Evolutionary conservation across 352 stramenopile genomes (phyloP).

Genomic region (Phytophthora idaei): DNA sequence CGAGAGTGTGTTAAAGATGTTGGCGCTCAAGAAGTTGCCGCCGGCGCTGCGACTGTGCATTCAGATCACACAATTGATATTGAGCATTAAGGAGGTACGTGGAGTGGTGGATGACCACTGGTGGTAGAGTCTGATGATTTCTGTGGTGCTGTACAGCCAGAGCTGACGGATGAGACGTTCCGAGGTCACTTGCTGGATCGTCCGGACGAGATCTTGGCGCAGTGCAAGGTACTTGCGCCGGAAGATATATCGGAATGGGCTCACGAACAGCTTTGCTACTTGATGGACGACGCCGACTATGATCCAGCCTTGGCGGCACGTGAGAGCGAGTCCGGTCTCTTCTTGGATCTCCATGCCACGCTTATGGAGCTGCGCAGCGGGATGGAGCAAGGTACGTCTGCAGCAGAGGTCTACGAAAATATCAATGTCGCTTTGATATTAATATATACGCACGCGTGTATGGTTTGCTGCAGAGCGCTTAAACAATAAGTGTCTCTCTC

Average conservation of each 20-base stretch:
- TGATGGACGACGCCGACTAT: slow-evolving; percentile 62
- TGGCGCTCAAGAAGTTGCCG: slow-evolving; percentile 58
- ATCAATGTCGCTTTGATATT: neutral
- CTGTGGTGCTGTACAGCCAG: slow-evolving; percentile 16
- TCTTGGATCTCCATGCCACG: slow-evolving; percentile 57
- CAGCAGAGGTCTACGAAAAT: neutral
- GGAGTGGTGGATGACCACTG: neutral
- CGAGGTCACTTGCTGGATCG: slow-evolving; percentile 49
- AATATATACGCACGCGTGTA: neutral
- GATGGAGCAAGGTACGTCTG: slow-evolving; percentile 34
- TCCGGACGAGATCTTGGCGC: slow-evolving; percentile 43
- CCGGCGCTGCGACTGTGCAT: slow-evolving; percentile 54
- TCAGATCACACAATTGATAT: slow-evolving; percentile 39
- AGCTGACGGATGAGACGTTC: slow-evolving; percentile 53
- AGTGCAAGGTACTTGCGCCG: slow-evolving; percentile 28
- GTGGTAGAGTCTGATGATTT: neutral
- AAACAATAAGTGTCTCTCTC: slow-evolving; percentile 41
- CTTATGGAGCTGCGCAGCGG: slow-evolving; percentile 40
- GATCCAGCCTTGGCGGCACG: slow-evolving; percentile 55
- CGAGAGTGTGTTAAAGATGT: slow-evolving; percentile 25
- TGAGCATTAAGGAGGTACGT: slow-evolving; percentile 36
- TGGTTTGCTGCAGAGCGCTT: slow-evolving; percentile 38
- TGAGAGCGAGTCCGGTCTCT: slow-evolving; percentile 68
- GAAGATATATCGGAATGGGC: slow-evolving; percentile 39
- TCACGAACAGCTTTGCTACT: slow-evolving; percentile 51